Conservation (phyloP, 1,284 basidiomycete species). For the Coniophora puteana region DNA sequence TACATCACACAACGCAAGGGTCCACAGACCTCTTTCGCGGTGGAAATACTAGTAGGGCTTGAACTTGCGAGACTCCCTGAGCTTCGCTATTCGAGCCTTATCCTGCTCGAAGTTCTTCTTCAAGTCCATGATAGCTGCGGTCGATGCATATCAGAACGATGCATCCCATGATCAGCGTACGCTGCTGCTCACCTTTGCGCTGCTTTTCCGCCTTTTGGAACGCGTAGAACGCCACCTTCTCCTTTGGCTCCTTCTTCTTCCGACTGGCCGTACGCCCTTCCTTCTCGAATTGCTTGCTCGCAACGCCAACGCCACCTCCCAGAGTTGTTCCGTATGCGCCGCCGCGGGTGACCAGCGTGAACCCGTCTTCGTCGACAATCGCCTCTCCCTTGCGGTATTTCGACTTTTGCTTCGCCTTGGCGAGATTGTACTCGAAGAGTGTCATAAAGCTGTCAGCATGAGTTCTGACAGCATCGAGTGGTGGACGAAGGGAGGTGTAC, state of each 20-base stretch:
- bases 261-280: conserved; percentile 48
- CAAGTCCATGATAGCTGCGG: conserved; percentile 55
- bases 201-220: conserved; percentile 90
- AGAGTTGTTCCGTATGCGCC: conserved; percentile 85
- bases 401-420: conserved; percentile 60
- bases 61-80: conserved; percentile 77
- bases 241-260: conserved; percentile 65
- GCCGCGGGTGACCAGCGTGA: conserved; percentile 85
- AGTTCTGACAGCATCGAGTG: conserved; percentile 63
- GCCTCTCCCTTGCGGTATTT: conserved; percentile 77
- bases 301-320: conserved; percentile 77
- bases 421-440: conserved; percentile 69
- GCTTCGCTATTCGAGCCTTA: conserved; percentile 81
- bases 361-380: conserved; percentile 89
- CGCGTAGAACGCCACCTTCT: conserved; percentile 79
- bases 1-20: no score
- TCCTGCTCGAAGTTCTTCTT: conserved; percentile 83
- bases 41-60: conserved; percentile 75
- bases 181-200: conserved; percentile 58
- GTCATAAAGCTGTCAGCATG: conserved; percentile 79
- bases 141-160: conserved; percentile 7
- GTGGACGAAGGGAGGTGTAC: conserved; percentile 65
- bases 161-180: not conserved
- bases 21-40: no score
- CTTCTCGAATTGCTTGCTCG: conserved; percentile 69